phyloP scores from a whole-genome alignment of 768 basidiomycete genomes.

The Gymnopilus junonius region DNA sequence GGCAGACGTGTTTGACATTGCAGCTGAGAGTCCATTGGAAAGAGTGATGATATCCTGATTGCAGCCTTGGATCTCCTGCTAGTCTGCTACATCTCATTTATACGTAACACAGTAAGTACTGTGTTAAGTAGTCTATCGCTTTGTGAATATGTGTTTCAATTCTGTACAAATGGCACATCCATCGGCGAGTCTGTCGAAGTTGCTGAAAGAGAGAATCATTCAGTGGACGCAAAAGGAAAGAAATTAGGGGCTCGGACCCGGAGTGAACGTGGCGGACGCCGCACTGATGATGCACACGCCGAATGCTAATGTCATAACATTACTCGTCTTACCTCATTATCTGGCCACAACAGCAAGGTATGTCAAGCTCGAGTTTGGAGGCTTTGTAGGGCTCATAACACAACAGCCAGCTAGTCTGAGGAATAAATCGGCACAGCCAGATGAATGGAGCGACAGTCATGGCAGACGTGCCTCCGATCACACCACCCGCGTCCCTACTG shows the following conservation, averaged over 20 bases:
- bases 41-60: no score
- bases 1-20: no score
- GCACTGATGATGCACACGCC: not conserved
- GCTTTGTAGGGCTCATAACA: not conserved
- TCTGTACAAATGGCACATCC: no score
- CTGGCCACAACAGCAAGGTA: not conserved
- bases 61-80: no score
- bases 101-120: no score
- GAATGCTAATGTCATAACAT: not conserved
- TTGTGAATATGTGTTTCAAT: no score
- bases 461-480: constrained; percentile 4
- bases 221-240: not conserved
- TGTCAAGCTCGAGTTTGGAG: not conserved
- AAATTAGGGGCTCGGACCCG: not conserved
- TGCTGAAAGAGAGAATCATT: no score
- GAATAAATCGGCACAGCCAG: not conserved
- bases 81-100: no score
- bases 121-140: no score
- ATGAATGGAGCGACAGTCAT: constrained; percentile 16
- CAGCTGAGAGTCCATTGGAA: no score
- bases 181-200: no score
- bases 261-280: not conserved
- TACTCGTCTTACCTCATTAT: not conserved
- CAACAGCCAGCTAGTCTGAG: not conserved
- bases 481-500: constrained; percentile 15